Base-by-base conservation (phyloP, 2,329 filamentous ascomycete species). In the Xylaria sp. region DNA sequence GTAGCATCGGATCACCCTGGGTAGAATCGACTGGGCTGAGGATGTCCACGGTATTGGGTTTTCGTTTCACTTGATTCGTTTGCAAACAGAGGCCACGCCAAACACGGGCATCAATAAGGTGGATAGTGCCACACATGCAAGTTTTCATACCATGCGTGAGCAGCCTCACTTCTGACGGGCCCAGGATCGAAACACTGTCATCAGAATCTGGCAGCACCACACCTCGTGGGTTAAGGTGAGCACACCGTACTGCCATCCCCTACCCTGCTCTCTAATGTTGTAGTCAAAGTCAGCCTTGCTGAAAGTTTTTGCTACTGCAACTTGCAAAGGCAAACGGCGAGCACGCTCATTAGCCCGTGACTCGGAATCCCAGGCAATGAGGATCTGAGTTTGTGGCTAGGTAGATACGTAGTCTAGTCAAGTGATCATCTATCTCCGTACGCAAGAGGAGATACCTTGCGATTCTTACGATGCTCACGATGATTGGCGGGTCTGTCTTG, bases 401-500 rank as follows among this genome's bases (percentile, higher is more conserved):
- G 41, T n/a, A n/a, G n/a, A n/a, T n/a, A n/a, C n/a, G n/a, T n/a
- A n/a, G n/a, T n/a, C n/a, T n/a, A 34, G 29, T 34, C 29, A 34
- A 34, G 4, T 34, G 29, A 13, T 34, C 4, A 13, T 34, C 3
- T 34, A 34, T 13, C 24, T 11, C 11, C 6, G 29, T 13, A 34
- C 9, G 29, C 9, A 34, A n/a, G n/a, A n/a, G n/a, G n/a, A n/a
- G n/a, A n/a, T n/a, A n/a, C n/a, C n/a, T n/a, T n/a, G n/a, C n/a
- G n/a, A n/a, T n/a, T n/a, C n/a, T n/a, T n/a, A n/a, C n/a, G n/a
- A n/a, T n/a, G n/a, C n/a, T 7, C 20, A 16, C n/a, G 38, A 42
- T 53, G 46, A 57, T 57, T 57, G 54, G 50, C 40, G 39, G 45
- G 45, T 50, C 50, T 57, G 47, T 41, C 29, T 39, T 38, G 49